Conservation (phyloP, 1,139 yeast genomes). For the Blastobotrys elegans region DNA sequence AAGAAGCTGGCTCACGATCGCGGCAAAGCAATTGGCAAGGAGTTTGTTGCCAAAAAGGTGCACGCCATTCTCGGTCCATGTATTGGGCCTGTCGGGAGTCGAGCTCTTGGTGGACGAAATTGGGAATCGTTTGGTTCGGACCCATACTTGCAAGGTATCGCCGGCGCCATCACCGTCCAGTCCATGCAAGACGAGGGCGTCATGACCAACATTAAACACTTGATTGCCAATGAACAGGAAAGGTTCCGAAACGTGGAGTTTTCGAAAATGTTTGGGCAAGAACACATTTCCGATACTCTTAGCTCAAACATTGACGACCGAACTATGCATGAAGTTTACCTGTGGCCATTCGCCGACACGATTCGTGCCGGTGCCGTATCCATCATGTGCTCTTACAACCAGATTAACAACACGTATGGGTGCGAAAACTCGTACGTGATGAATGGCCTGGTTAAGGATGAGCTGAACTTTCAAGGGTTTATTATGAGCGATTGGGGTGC, state of each 20-base stretch:
- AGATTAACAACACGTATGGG: slow-evolving; percentile 53
- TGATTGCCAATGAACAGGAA: slow-evolving; percentile 61
- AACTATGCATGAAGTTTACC: slow-evolving; percentile 56
- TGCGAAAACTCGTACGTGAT: slow-evolving; percentile 58
- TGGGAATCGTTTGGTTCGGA: slow-evolving; percentile 67
- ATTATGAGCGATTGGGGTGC: slow-evolving; percentile 67
- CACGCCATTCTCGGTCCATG: slow-evolving; percentile 59
- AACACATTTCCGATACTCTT: slow-evolving; percentile 4
- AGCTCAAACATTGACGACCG: slow-evolving; percentile 50
- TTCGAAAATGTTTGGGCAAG: background rate
- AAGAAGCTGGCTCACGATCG: slow-evolving; percentile 47
- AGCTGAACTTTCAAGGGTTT: slow-evolving; percentile 63
- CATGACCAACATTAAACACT: slow-evolving; percentile 50
- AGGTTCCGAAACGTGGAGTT: slow-evolving; percentile 12
- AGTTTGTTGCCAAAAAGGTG: slow-evolving; percentile 51
- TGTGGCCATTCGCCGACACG: slow-evolving; percentile 66
- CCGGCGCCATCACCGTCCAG: slow-evolving; percentile 48
- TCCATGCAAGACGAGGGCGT: slow-evolving; percentile 59
- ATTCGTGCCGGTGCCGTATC: slow-evolving; percentile 60
- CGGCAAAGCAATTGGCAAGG: slow-evolving; percentile 56
- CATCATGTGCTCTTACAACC: slow-evolving; percentile 59
- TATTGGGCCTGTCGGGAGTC: slow-evolving; percentile 56
- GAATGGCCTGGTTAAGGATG: slow-evolving; percentile 54
- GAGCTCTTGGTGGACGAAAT: slow-evolving; percentile 60
- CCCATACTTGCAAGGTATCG: slow-evolving; percentile 58